Conservation (phyloP, 1,284 basidiomycete genomes). For the Tilletia walkeri region DNA sequence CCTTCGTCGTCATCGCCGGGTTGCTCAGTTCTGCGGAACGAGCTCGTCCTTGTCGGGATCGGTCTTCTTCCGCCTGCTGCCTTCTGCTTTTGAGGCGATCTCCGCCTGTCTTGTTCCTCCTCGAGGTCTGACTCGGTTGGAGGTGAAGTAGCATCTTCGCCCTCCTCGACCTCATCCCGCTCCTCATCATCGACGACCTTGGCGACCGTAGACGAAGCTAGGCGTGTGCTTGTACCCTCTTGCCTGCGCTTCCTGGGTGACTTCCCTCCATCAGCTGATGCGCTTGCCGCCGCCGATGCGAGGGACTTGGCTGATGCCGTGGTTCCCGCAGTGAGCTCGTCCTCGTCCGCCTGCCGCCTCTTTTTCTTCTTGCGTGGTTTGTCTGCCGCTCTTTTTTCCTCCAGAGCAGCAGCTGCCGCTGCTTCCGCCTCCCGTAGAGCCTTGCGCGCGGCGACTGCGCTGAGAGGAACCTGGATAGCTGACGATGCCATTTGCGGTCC, state of each 20-base stretch:
- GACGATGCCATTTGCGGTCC: neutral
- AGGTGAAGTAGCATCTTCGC: neutral
- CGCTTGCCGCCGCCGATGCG: no score
- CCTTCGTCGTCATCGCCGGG: neutral
- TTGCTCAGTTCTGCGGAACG: neutral
- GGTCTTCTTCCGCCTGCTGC: neutral
- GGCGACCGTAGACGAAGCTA: neutral
- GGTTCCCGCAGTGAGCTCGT: neutral
- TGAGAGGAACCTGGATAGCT: neutral
- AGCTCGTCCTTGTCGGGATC: no score
- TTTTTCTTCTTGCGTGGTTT: neutral
- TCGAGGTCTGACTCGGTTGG: neutral
- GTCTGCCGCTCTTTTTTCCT: neutral
- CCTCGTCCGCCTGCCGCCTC: neutral
- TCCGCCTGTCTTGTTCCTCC: neutral
- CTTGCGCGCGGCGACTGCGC: constrained; percentile 7
- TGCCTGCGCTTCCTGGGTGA: no score
- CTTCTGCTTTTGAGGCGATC: neutral
- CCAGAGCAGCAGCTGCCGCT: neutral
- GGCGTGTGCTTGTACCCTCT: neutral
- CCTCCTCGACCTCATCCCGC: neutral
- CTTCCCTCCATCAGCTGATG: no score
- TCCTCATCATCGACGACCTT: neutral
- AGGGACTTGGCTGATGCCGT: no score
- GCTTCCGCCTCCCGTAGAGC: constrained; percentile 2